Evolutionary conservation across 2,329 filamentous ascomycete genomes (phyloP), one percentile per base, ranked within the genome.

Genomic region (Ophiostoma sp.): DNA sequence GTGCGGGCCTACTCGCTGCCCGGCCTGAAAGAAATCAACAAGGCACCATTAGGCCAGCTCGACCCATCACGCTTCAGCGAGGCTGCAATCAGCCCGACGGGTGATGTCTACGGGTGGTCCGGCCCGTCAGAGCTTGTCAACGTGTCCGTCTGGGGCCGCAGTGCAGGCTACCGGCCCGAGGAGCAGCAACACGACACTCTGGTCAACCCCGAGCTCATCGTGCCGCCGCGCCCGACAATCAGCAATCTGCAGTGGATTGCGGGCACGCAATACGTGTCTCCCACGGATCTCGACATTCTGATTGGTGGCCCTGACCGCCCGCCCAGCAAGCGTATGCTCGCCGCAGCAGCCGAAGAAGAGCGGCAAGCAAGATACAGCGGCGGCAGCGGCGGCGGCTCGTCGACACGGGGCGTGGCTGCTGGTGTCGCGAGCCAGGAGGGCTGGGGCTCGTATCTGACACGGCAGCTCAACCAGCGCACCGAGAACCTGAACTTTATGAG

Each of bases 161-260:
- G 41, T 38, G 85, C 86, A 1, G 91, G 90, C 4, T 82, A 87
- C 70, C 78, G 81, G 41, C 79, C 91, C 70, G 86, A 84, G 69
- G 87, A 49, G 16, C 42, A 63, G 49, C 45, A 83, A 66, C 82
- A 86, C n/a, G 93, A 97, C 75, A 86, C 82, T 7, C 82, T 99
- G 3, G 86, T 91, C 77, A 97, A 98, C 75, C 88, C 91, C 0
- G 83, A 90, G 69, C 84, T 91, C 0, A 76, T 85, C 16, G 84
- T 90, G 36, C 94, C 93, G 1, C 84, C 92, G 12, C 87, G 95
- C 2, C 95, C 95, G 0, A 97, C 93, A 0, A 99, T 99, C 70
- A 96, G 91, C 27, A 97, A 96, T 74, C 79, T 99, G 49, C 93
- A 98, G 78, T 99, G 95, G 95, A 92, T 99, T 66, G 90, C 93